phyloP scores from a whole-genome alignment of 805 yeast genomes.

The Cyberlindnera veronae region DNA sequence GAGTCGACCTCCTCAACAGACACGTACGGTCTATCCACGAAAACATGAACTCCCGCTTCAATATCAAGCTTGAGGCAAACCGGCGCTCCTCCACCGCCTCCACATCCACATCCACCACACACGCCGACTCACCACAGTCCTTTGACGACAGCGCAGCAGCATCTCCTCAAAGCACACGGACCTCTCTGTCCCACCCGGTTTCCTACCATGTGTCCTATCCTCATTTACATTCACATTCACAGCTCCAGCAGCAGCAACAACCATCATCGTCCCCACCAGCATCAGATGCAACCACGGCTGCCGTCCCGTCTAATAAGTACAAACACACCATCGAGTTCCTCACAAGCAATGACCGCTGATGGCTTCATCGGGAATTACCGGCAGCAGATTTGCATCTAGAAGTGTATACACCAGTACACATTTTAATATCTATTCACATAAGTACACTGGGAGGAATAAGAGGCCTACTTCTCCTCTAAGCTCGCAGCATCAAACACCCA shows the following conservation, averaged over 20 bases:
- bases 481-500: constrained; percentile 38
- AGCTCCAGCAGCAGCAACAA: not conserved
- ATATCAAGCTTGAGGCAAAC: constrained; percentile 27
- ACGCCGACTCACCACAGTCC: not conserved
- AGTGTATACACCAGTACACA: too few relatives aligned
- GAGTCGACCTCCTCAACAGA: constrained; percentile 33
- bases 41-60: constrained; percentile 38
- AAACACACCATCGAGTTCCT: constrained; percentile 26
- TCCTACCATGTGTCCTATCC: too few relatives aligned
- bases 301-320: constrained; percentile 13
- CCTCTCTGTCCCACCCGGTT: too few relatives aligned
- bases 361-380: not conserved
- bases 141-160: not conserved
- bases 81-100: constrained; percentile 7
- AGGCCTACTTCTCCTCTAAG: too few relatives aligned
- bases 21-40: constrained; percentile 36
- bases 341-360: constrained; percentile 14
- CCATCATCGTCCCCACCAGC: not conserved
- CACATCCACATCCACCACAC: constrained; percentile 2
- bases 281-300: not conserved
- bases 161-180: too few relatives aligned
- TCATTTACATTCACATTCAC: not conserved
- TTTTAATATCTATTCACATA: too few relatives aligned
- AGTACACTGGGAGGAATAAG: too few relatives aligned
- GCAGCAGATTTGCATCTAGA: too few relatives aligned